These are phyloP conservation scores for Boletus rex-veris DNA, from an alignment of 768 basidiomycete species.

Conservation along the genomic window DNA sequence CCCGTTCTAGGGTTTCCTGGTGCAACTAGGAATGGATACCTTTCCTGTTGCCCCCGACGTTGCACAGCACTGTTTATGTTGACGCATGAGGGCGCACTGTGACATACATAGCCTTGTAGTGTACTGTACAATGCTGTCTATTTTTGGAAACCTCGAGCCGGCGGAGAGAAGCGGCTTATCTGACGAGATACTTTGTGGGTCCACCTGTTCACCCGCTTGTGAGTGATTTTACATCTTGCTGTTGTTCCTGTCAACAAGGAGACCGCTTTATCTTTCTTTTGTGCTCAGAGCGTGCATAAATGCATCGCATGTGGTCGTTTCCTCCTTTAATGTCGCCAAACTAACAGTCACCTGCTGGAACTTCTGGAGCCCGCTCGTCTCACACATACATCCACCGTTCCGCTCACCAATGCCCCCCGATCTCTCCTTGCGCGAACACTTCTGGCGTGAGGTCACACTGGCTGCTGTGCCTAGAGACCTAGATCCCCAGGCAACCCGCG, in stretches of 20 bases:
- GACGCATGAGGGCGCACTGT: background rate
- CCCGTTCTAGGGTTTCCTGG: too few species aligned
- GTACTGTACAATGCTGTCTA: background rate
- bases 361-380: background rate
- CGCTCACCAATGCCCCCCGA: slow-evolving; percentile 11
- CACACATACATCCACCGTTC: slow-evolving; percentile 5
- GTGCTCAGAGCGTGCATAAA: slow-evolving; percentile 9
- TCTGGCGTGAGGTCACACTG: slow-evolving; percentile 23
- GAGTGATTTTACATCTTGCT: background rate
- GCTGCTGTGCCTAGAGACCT: slow-evolving; percentile 3
- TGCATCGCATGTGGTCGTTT: too few species aligned
- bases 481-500: slow-evolving; percentile 13
- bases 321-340: background rate
- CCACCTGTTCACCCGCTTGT: slow-evolving; percentile 4
- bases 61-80: background rate
- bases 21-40: too few species aligned
- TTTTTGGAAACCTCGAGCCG: slow-evolving; percentile 19
- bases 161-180: slow-evolving; percentile 4
- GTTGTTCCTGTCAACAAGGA: background rate
- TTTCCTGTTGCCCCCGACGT: background rate
- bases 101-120: slow-evolving; percentile 2
- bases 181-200: slow-evolving; percentile 19
- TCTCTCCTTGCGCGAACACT: slow-evolving; percentile 18
- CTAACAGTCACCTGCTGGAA: background rate
- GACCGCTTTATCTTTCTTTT: background rate